Base-by-base conservation (phyloP, 805 yeast species). In the Kuraishia floccosa region DNA sequence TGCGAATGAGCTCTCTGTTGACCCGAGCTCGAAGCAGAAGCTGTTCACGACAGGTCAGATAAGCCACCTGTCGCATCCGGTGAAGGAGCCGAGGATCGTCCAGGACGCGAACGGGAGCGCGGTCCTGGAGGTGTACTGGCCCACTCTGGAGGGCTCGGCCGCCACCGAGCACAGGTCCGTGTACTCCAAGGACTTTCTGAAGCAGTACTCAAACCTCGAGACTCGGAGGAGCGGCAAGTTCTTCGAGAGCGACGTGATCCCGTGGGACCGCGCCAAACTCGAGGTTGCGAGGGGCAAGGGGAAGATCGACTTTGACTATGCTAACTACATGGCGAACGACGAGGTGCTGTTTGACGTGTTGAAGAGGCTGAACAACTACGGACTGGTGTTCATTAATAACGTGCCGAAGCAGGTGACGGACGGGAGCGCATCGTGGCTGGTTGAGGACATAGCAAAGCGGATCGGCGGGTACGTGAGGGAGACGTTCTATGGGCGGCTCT, bases 401-500 rank as follows among this genome's bases (percentile, higher is more conserved):
- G 52, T 76, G 3, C 84, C 82, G 2, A 49, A 52, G 19, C 60
- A 65, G 1, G 49, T 43, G 22, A 32, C 37, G 13, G 51, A 44
- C 21, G 49, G 51, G 9, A 49, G 42, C 13, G 35, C 30, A 45
- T 41, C 27, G 25, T 31, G 19, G 47, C 60, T 57, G 31, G 66
- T 56, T 41, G 70, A 55, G 47, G 43, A 34, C 45, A 67, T 65
- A 28, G 49, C 50, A 15, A 27, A 33, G 15, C 58, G 68, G 35
- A 69, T 79, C 31, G 89, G 87, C 0, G 22, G 22, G 22, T 79
- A 79, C 43, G 58, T 81, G 31, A 77, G 73, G 40, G 59, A 67
- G 33, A 81, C 91, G 0, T 76, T 81, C 41, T 79, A 79, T 43
- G 91, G 89, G 1, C 60, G 68, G 6, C 59, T 75, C 4, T 81